Evolutionary conservation across 2,329 filamentous ascomycete genomes (phyloP), one percentile per base, ranked within the genome.

Genomic region (Calycina herbarum): DNA sequence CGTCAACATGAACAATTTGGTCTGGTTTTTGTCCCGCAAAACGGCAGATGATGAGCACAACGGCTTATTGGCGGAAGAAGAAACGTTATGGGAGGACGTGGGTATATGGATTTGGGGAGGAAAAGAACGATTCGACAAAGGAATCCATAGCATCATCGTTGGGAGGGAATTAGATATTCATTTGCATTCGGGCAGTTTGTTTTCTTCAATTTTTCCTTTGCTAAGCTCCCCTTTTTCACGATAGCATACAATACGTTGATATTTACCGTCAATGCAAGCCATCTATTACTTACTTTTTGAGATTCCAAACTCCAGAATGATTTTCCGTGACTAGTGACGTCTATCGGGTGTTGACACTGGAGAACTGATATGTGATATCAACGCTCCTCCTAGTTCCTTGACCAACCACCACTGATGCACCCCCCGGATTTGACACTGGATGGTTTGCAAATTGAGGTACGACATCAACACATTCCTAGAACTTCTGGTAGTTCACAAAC

Each of bases 1-100:
- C 70, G 72, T 70, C 68, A 64, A 67, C 64, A 66, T 71, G 71
- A 69, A 65, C 63, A 69, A 68, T 64, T 68, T 67, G 64, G 64
- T 69, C 61, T 68, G 58, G 48, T 60, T 61, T 60, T 54, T 64
- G 61, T 33, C 24, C 15, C 42, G 24, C 33, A 35, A 51, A 59
- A 61, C 27, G 17, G 57, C 38, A 58, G 38, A 15, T 31, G 54
- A 29, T 45, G n/a, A 17, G n/a, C 27, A 27, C 10, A 29, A 24
- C 20, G 48, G 48, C 48, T 54, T 24, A 29, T 54, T 13, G 38
- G 60, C 13, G 20, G 20, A 59, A 35, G 48, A 57, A 13, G 42
- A 56, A 17, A 33, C 11, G 31, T 58, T 56, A 61, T 10, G 40
- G 15, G 11, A 24, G 57, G 15, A 33, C 29, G 8, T 24, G 42